These are phyloP conservation scores for Penicillium bovifimosum DNA, from an alignment of 495 filamentous ascomycete species.

Conservation along the genomic window DNA sequence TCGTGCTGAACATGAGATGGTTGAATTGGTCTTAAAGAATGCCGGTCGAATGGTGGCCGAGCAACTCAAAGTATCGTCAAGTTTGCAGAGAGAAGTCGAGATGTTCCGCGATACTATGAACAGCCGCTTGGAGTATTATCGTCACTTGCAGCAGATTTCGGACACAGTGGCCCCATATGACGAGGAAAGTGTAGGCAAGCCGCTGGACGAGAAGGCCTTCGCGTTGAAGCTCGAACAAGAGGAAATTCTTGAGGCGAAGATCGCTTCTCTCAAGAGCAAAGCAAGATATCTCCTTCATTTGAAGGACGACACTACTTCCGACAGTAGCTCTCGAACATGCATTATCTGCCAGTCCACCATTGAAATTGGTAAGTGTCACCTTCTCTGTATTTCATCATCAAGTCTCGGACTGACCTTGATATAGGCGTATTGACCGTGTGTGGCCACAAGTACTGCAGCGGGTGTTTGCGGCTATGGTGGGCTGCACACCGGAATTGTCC, in stretches of 20 bases:
- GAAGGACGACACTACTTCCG: constrained; percentile 50
- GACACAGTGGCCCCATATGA: constrained; percentile 75
- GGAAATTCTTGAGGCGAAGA: constrained; percentile 41
- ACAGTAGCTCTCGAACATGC: constrained; percentile 57
- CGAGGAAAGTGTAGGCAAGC: constrained; percentile 44
- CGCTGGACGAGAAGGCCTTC: constrained; percentile 37
- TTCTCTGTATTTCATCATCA: background rate
- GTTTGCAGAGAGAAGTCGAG: constrained; percentile 67
- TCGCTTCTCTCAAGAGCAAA: constrained; percentile 61
- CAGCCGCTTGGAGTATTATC: constrained; percentile 76
- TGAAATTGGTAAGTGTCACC: constrained; percentile 53
- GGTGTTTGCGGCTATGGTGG: constrained; percentile 77
- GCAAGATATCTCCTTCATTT: constrained; percentile 64
- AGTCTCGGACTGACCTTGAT: constrained; percentile 4
- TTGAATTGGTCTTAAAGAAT: constrained; percentile 48
- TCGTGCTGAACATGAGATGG: constrained; percentile 56
- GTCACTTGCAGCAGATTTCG: constrained; percentile 81
- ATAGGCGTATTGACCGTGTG: constrained; percentile 72
- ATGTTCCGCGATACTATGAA: constrained; percentile 75
- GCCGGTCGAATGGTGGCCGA: constrained; percentile 55
- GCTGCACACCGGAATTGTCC: constrained; percentile 60
- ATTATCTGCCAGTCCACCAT: constrained; percentile 74
- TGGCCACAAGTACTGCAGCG: constrained; percentile 85
- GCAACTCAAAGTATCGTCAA: constrained; percentile 57
- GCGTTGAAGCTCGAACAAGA: constrained; percentile 40